phyloP scores from a whole-genome alignment of 73 alveolate genomes.

The Urostyla sp. region DNA sequence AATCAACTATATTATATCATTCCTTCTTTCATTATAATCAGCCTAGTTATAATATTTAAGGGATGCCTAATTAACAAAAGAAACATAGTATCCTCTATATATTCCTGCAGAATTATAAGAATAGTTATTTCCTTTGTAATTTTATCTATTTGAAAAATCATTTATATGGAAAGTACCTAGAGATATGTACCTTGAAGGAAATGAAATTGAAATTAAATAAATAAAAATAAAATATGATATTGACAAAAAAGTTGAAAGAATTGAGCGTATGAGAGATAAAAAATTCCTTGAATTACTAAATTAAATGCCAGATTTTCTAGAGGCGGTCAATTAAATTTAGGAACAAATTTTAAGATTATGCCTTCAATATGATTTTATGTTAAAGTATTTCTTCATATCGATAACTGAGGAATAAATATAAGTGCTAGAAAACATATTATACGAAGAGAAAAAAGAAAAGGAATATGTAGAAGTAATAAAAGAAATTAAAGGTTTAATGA shows the following conservation, averaged over 20 bases:
- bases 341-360: neutral
- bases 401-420: neutral
- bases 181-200: neutral
- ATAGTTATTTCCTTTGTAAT: neutral
- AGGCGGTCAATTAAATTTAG: neutral
- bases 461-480: constrained; percentile 27
- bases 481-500: neutral
- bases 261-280: neutral
- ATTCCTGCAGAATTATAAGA: constrained; percentile 35
- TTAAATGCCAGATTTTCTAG: constrained; percentile 44
- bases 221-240: neutral
- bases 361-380: neutral
- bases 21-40: neutral
- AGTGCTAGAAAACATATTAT: constrained; percentile 11
- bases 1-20: constrained; percentile 7
- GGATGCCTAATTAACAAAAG: neutral
- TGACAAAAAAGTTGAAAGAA: neutral
- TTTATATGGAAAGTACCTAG: constrained; percentile 42
- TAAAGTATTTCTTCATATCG: constrained; percentile 34
- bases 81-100: neutral
- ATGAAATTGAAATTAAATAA: neutral
- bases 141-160: neutral
- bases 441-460: neutral
- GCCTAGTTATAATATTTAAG: neutral
- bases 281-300: neutral